Percentiles rank a stretch among this genome's conserved stretches.
These are phyloP conservation scores for Brassica napus DNA, from an alignment of 345 rosid species.

Conservation along the genomic window DNA sequence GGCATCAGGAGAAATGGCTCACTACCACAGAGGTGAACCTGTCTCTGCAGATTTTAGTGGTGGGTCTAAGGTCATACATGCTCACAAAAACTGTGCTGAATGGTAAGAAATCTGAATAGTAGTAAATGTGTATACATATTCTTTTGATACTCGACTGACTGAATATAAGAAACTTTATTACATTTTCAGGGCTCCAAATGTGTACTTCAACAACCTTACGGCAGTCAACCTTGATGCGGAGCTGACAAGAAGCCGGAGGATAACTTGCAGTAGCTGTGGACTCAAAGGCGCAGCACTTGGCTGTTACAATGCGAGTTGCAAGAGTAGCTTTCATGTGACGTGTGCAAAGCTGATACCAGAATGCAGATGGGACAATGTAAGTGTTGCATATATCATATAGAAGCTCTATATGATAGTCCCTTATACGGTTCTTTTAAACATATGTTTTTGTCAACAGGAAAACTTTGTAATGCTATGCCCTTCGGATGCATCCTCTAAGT, in stretches of 20 bases:
- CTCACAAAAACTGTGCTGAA: slow-evolving; percentile 80
- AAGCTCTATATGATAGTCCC: background rate
- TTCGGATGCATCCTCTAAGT: slow-evolving; percentile 62
- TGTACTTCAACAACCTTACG: slow-evolving; percentile 65
- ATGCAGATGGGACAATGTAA: slow-evolving; percentile 91
- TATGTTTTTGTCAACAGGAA: slow-evolving; percentile 47
- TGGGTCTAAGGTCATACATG: slow-evolving; percentile 64
- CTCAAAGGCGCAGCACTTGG: slow-evolving; percentile 97
- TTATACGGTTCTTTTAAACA: background rate
- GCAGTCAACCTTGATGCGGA: slow-evolving; percentile 87
- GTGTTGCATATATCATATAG: slow-evolving; percentile 24
- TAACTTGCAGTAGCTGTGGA: slow-evolving; percentile 77
- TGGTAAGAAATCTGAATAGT: slow-evolving; percentile 57
- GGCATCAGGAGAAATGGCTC: slow-evolving; percentile 86
- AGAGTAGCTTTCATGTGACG: slow-evolving; percentile 71
- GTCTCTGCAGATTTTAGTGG: slow-evolving; percentile 58
- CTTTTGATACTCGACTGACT: background rate
- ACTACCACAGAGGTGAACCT: slow-evolving; percentile 64
- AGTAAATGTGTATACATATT: background rate
- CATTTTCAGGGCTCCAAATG: slow-evolving; percentile 84
- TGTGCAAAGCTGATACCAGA: slow-evolving; percentile 69
- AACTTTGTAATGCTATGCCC: slow-evolving; percentile 91
- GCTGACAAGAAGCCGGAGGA: slow-evolving; percentile 73
- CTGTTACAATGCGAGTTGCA: slow-evolving; percentile 76
- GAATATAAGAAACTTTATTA: background rate